Percentiles rank a stretch among this genome's conserved stretches.
phyloP scores from a whole-genome alignment of 208 protist species.

The Acanthamoeba royreba region DNA sequence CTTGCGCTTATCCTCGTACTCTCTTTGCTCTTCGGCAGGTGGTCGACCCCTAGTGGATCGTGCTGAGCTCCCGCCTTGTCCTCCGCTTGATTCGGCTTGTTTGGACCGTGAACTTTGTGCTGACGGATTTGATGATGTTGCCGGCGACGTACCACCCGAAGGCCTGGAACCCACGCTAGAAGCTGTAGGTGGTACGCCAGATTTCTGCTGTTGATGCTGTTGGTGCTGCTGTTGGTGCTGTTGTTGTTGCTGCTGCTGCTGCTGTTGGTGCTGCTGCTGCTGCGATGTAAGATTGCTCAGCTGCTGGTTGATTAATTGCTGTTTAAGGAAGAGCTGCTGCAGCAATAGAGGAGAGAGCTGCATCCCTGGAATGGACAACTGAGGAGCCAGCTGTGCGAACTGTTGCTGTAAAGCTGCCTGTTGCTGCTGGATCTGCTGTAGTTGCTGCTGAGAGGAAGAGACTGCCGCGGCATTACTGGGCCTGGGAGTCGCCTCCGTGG shows the following conservation, averaged over 20 bases:
- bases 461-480: background rate
- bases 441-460: background rate
- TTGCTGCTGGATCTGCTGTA: background rate
- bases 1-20: background rate
- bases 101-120: too few relatives aligned
- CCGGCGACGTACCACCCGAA: background rate
- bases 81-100: too few relatives aligned
- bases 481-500: background rate
- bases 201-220: background rate
- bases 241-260: background rate
- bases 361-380: background rate
- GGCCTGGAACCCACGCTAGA: too few relatives aligned
- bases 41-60: too few relatives aligned
- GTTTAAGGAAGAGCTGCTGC: background rate
- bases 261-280: background rate
- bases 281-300: background rate
- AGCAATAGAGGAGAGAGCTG: background rate
- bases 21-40: too few relatives aligned
- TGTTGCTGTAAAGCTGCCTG: background rate
- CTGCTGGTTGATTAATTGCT: background rate
- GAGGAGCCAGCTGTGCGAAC: background rate
- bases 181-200: too few relatives aligned
- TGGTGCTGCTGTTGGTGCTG: background rate
- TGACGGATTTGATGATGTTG: too few relatives aligned
- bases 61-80: too few relatives aligned